These are phyloP conservation scores for Naganishia kalamii DNA, from an alignment of 768 basidiomycete genomes.

Conservation along the genomic window DNA sequence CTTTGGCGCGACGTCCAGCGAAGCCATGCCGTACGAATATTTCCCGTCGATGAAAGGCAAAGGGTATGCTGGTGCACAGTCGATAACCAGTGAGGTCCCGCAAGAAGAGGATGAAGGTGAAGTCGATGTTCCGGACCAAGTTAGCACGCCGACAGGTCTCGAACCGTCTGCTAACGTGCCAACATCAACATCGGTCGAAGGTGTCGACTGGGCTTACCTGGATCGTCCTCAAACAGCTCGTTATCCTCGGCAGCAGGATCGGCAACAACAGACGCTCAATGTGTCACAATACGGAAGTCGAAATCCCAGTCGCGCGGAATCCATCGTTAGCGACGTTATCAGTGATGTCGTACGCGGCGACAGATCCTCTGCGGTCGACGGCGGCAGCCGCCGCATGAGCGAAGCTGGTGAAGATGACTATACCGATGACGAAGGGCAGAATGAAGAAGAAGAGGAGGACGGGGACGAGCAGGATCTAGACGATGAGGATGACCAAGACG, in stretches of 20 bases:
- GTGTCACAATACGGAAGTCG: not conserved
- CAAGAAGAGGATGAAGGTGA: not conserved
- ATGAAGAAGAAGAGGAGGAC: not conserved
- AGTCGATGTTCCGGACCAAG: not conserved
- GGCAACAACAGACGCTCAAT: not conserved
- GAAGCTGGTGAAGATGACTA: not conserved
- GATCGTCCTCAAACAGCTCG: not conserved
- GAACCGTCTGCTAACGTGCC: not conserved
- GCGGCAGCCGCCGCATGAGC: slow-evolving; percentile 2
- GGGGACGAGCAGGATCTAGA: slow-evolving; percentile 24
- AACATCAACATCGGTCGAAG: not conserved
- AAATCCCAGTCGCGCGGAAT: not conserved
- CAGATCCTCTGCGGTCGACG: not conserved
- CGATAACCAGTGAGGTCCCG: not conserved
- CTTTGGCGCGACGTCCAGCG: not conserved
- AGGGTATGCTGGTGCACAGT: not conserved
- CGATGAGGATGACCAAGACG: slow-evolving; percentile 50
- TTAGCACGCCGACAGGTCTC: slow-evolving; percentile 7
- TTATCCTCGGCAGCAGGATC: not conserved
- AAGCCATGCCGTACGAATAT: not conserved
- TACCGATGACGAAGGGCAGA: not conserved
- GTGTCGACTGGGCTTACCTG: slow-evolving; percentile 2
- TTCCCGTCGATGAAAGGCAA: not conserved
- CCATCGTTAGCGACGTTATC: slow-evolving; percentile 5
- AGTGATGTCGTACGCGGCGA: slow-evolving; percentile 1